Evolutionary conservation across 441 rosid genomes (phyloP), one percentile per base, ranked within the genome.

Genomic region (Adansonia gregorii): DNA sequence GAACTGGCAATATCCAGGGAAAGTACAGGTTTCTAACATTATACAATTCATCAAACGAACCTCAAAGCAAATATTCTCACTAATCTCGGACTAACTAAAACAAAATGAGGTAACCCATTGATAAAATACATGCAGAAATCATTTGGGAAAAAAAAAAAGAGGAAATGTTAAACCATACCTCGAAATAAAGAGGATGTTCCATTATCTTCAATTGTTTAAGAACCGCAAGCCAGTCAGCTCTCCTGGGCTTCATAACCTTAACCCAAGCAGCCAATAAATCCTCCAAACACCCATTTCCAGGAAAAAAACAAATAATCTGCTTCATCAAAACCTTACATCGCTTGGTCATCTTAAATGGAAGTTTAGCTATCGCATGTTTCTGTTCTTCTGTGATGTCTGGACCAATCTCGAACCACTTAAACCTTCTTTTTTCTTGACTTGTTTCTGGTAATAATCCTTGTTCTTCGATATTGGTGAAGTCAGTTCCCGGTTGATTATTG

Each of bases 191-290:
- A 0, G 94, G 92, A 82, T 93, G 94, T 8, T 83, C 89, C 79
- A 81, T 84, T 20, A 3, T 67, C 78, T 85, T 87, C 86, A 93
- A 81, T 83, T 92, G 89, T 81, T 89, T 91, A 55, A 93, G 92
- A 83, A 95, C 83, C 3, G 86, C 86, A 70, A 95, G 98, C 98
- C 98, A 93, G 54, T 92, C 96, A 65, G 90, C 84, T 79, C 96
- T 84, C 60, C 67, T 83, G 73, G 97, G 98, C 69, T 86, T 93
- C 97, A 93, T 95, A 68, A 86, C 73, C 87, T 83, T 87, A 52
- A 86, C 94, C 98, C 96, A 95, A 78, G 82, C 84, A 79, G 67
- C 77, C 84, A 94, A 80, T 77, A 95, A 77, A 82, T 86, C 88
- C 3, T 64, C 69, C 43, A 93, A 81, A 27, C 78, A 67, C 8